Evolutionary conservation across 371 early-diverging fungal species (phyloP).

Genomic region (Mortierella sp.): DNA sequence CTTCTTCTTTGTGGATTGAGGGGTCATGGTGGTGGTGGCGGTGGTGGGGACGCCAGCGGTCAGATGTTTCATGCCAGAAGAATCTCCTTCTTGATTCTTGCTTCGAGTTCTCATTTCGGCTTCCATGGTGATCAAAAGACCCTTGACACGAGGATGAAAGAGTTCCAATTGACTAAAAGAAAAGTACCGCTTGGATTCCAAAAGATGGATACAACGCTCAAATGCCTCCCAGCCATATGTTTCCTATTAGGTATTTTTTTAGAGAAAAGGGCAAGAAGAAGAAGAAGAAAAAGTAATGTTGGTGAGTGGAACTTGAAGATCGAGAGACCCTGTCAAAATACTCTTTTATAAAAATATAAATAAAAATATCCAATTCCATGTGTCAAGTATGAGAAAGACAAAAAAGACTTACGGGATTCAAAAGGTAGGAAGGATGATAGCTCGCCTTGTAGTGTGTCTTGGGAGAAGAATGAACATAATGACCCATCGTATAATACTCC

Average conservation of each 20-base stretch:
- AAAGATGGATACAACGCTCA: slow-evolving; percentile 35
- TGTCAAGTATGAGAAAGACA: background rate
- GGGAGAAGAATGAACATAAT: slow-evolving; percentile 85
- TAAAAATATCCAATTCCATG: background rate
- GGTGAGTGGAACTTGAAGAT: background rate
- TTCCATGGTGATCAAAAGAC: slow-evolving; percentile 40
- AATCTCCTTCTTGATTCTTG: slow-evolving; percentile 6
- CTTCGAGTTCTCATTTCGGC: slow-evolving; percentile 32
- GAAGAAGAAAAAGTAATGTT: background rate
- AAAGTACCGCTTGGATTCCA: slow-evolving; percentile 48
- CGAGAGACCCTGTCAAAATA: no score
- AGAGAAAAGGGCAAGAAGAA: background rate
- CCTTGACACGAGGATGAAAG: slow-evolving; percentile 42
- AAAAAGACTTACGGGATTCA: slow-evolving; percentile 67
- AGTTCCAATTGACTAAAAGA: slow-evolving; percentile 38
- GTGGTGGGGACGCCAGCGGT: background rate
- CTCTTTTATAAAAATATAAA: background rate
- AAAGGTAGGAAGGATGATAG: slow-evolving; percentile 84
- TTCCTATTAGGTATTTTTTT: slow-evolving; percentile 17
- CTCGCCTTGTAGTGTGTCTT: slow-evolving; percentile 94
- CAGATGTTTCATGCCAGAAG: no score
- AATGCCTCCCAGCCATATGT: slow-evolving; percentile 40
- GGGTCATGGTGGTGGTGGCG: background rate
- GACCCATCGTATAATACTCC: slow-evolving; percentile 69
- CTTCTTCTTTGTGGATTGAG: no score